A percentile compares a stretch with the other conserved stretches of the same genome.
phyloP scores from a whole-genome alignment of 2,329 filamentous ascomycete species.

The Fusarium odoratissimum region DNA sequence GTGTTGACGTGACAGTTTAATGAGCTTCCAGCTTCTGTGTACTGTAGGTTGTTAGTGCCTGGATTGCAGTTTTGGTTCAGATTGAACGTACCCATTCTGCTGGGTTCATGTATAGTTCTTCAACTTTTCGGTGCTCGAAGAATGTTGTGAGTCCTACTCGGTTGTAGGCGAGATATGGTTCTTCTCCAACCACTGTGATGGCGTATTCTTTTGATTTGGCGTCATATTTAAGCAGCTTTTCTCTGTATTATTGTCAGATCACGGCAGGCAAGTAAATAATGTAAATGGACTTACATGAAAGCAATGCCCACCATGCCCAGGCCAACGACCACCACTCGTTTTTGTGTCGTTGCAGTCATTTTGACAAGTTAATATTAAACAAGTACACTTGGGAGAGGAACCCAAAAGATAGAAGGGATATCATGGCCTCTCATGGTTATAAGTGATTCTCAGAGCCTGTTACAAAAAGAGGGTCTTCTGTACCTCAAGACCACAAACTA shows the following conservation, averaged over 20 bases:
- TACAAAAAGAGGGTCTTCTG: slow-evolving; percentile 25
- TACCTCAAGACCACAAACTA: slow-evolving; percentile 16
- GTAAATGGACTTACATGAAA: slow-evolving; percentile 76
- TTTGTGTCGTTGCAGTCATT: slow-evolving; percentile 50
- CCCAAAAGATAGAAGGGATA: not conserved
- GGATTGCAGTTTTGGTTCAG: not conserved
- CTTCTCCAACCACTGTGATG: slow-evolving; percentile 87
- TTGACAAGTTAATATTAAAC: not conserved
- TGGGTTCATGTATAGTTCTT: slow-evolving; percentile 89
- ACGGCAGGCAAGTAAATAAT: not conserved
- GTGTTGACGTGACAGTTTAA: slow-evolving; percentile 82
- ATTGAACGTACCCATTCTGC: slow-evolving; percentile 74
- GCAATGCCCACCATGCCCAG: slow-evolving; percentile 92
- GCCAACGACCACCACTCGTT: slow-evolving; percentile 84
- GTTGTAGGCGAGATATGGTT: slow-evolving; percentile 89
- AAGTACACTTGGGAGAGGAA: not conserved
- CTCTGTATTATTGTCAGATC: slow-evolving; percentile 61
- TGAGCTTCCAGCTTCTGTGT: slow-evolving; percentile 73
- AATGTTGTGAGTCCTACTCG: slow-evolving; percentile 89
- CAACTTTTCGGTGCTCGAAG: slow-evolving; percentile 86
- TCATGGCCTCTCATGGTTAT: slow-evolving; percentile 26
- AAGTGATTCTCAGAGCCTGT: slow-evolving; percentile 23
- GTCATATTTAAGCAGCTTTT: slow-evolving; percentile 90
- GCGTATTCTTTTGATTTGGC: slow-evolving; percentile 79
- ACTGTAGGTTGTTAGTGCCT: slow-evolving; percentile 59